Evolutionary conservation across 495 filamentous ascomycete species (phyloP).

Genomic region (Daldinia childiae): DNA sequence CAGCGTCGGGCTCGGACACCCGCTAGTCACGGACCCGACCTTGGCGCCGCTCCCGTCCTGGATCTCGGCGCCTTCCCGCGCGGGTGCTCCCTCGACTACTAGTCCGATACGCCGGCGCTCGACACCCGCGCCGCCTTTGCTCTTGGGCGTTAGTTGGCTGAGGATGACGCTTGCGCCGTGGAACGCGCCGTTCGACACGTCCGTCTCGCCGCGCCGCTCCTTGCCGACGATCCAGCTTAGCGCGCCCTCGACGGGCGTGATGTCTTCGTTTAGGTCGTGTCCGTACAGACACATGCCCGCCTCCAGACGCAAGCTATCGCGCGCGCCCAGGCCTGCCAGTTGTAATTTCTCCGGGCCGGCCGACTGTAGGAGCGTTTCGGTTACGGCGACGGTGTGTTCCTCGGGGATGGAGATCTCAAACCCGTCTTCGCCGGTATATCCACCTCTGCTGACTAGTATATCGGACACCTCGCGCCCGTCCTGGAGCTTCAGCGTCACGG

Average conservation of each 20-base stretch:
- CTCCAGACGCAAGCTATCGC: constrained; percentile 92
- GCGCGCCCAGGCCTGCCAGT: constrained; percentile 86
- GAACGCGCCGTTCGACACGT: constrained; percentile 66
- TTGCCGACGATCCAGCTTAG: constrained; percentile 88
- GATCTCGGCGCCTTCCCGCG: constrained; percentile 87
- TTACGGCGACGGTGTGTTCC: constrained; percentile 61
- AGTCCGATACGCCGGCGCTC: constrained; percentile 80
- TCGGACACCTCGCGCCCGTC: constrained; percentile 56
- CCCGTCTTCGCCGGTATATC: constrained; percentile 97
- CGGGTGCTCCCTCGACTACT: constrained; percentile 84
- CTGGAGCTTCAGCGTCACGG: constrained; percentile 61
- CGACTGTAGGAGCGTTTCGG: constrained; percentile 70
- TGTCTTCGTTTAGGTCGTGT: constrained; percentile 91
- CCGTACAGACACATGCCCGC: constrained; percentile 98
- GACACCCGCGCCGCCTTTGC: constrained; percentile 72
- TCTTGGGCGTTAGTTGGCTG: constrained; percentile 72
- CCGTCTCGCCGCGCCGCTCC: constrained; percentile 64
- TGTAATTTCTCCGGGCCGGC: constrained; percentile 70
- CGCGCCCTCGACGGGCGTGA: constrained; percentile 85
- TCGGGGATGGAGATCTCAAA: constrained; percentile 91
- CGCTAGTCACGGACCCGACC: constrained; percentile 80
- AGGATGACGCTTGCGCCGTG: constrained; percentile 80
- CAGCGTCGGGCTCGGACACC: constrained; percentile 86
- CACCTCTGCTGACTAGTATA: constrained; percentile 83
- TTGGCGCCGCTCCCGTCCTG: constrained; percentile 60